Base-by-base conservation (phyloP, 352 stramenopile genomes). In the Phytophthora hibernalis region DNA sequence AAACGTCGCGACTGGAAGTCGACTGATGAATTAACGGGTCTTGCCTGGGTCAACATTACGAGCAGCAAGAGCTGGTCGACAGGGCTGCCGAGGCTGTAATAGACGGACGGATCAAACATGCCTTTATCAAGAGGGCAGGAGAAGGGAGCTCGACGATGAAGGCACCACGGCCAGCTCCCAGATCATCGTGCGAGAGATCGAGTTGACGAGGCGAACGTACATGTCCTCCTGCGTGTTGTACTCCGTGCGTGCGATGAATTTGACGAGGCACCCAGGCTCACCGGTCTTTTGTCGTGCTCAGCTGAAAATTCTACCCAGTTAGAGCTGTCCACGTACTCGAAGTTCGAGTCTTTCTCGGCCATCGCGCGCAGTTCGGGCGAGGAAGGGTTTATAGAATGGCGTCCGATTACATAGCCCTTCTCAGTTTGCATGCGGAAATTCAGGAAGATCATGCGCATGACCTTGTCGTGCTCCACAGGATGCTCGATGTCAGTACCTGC, bases 191-290 rank as follows among this genome's bases (percentile, higher is more conserved):
- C 73, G 59, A 30, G 63, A 81, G n/a, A 85, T 78, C 5, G 72
- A 69, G 63, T 85, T 85, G 16, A 85, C 72, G 21, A 85, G 77
- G 11, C 77, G 74, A 55, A 85, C 65, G 26, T 82, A 74, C 53
- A 77, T 77, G 52, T 85, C 74, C 37, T 89, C 76, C 44, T 89
- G 77, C 21, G 77, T 87, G 60, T 87, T 78, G 67, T 87, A 89
- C 63, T 81, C 78, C 9, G 80, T 78, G 18, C 79, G 72, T 22
- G 76, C 79, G 31, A 85, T 78, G 62, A 90, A 90, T 62, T 88
- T 89, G 70, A 90, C 78, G 24, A 76, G 73, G 28, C 79, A 85
- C 10, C 80, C 78, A 22, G 65, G 18, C 31, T 80, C 68, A 16
- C 74, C 71, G 5, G 74, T 76, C 5, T 43, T 51, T 62, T 51